Conservation (phyloP, 768 basidiomycete genomes). For the Mrakia hoshinonis region DNA sequence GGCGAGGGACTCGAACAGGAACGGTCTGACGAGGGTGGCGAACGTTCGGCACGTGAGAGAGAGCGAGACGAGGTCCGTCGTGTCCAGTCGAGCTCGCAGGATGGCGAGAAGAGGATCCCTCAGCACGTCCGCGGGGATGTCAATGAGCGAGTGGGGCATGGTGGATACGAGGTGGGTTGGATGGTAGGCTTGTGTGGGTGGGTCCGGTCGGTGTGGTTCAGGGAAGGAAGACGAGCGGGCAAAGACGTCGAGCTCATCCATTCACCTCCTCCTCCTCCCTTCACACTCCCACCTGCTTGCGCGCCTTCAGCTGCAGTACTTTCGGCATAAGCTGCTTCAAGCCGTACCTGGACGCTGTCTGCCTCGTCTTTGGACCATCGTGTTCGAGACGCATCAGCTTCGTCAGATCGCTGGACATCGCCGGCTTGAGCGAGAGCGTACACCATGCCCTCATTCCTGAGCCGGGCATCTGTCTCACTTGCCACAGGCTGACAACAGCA, state of each 20-base stretch:
- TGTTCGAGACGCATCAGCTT: no score
- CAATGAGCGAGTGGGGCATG: not conserved
- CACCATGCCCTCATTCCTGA: not conserved
- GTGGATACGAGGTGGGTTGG: not conserved
- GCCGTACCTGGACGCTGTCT: no score
- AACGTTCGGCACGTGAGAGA: not conserved
- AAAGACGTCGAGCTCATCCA: not conserved
- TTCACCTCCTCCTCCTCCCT: not conserved
- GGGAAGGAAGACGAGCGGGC: not conserved
- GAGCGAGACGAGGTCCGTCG: not conserved
- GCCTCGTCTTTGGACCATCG: no score
- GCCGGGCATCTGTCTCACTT: not conserved
- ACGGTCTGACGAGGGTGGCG: constrained; percentile 1
- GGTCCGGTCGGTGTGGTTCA: not conserved
- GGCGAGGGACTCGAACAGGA: not conserved
- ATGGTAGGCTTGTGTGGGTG: not conserved
- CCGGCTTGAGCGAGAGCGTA: not conserved
- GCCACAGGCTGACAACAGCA: not conserved
- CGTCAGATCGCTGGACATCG: no score
- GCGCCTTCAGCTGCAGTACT: not conserved
- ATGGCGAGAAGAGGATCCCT: not conserved
- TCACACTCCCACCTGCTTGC: not conserved
- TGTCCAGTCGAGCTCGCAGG: not conserved
- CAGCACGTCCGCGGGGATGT: not conserved
- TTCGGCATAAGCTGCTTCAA: no score